Conservation (phyloP, 768 basidiomycete genomes). For the Auriculariales sp. region DNA sequence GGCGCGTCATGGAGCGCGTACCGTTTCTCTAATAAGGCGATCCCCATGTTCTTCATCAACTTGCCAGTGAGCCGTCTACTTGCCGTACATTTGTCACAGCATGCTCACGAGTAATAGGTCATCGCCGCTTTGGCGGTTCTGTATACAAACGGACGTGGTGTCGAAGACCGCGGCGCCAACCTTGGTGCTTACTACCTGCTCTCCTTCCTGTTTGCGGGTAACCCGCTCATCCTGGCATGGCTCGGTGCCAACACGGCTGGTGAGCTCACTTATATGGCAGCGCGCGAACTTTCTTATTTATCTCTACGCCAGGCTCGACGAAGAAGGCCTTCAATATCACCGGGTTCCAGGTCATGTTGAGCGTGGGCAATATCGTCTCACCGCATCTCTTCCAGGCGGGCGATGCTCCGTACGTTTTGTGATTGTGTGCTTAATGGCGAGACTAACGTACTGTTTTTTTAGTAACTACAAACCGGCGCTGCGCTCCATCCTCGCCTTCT, state of each 20-base stretch:
- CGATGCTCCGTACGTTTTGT: slow-evolving; percentile 13
- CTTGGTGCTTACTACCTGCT: slow-evolving; percentile 24
- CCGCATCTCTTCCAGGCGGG: slow-evolving; percentile 17
- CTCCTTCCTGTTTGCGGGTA: slow-evolving; percentile 18
- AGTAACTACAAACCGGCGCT: slow-evolving; percentile 28
- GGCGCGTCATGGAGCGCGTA: slow-evolving; percentile 21
- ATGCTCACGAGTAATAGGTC: no score
- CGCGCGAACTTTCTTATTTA: slow-evolving; percentile 9
- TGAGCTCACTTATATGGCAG: slow-evolving; percentile 10
- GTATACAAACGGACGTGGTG: slow-evolving; percentile 18
- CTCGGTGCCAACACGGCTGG: slow-evolving; percentile 18
- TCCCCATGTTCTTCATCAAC: slow-evolving; percentile 20
- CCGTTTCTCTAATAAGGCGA: slow-evolving; percentile 23
- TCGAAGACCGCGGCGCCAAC: slow-evolving; percentile 15
- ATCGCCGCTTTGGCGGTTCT: slow-evolving; percentile 24
- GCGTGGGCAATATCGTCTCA: slow-evolving; percentile 16
- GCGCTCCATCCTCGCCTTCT: slow-evolving; percentile 22
- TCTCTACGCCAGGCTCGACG: slow-evolving; percentile 9
- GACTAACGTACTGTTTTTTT: no score
- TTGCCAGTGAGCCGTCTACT: no score
- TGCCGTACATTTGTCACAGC: no score
- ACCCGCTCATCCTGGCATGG: slow-evolving; percentile 19
- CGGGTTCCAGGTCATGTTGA: slow-evolving; percentile 9
- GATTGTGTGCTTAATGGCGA: no score
- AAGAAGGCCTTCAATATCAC: slow-evolving; percentile 25